These are phyloP conservation scores for Zymoseptoria tritici DNA, from an alignment of 2,329 filamentous ascomycete genomes.

Conservation along the genomic window DNA sequence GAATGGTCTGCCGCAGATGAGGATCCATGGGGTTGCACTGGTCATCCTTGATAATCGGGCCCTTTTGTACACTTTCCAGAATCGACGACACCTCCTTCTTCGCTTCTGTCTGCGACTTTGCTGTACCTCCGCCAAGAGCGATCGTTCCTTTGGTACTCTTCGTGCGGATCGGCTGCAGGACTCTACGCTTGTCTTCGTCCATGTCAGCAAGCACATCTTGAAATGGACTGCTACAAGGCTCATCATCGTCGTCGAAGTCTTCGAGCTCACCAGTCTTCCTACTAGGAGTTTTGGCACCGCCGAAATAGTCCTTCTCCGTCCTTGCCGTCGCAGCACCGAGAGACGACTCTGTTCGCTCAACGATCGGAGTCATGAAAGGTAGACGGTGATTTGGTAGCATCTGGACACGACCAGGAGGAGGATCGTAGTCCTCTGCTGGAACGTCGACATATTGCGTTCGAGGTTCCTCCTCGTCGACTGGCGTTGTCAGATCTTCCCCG, in stretches of 20 bases:
- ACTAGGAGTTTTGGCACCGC: slow-evolving; percentile 66
- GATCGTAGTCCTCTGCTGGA: slow-evolving; percentile 78
- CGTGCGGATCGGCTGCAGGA: slow-evolving; percentile 46
- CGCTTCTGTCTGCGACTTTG: slow-evolving; percentile 27
- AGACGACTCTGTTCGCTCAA: slow-evolving; percentile 87
- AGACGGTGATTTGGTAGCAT: slow-evolving; percentile 85
- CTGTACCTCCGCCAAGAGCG: slow-evolving; percentile 26
- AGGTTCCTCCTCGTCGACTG: slow-evolving; percentile 37
- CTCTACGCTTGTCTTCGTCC: slow-evolving; percentile 35
- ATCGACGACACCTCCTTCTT: slow-evolving; percentile 13
- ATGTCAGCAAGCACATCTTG: slow-evolving; percentile 53
- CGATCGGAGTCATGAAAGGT: slow-evolving; percentile 98
- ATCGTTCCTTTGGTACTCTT: slow-evolving; percentile 41
- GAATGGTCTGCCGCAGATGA: slow-evolving; percentile 64
- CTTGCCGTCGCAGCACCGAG: slow-evolving; percentile 58
- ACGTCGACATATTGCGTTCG: slow-evolving; percentile 66
- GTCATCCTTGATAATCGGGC: slow-evolving; percentile 68
- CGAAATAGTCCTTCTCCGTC: slow-evolving; percentile 50
- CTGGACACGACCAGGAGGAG: slow-evolving; percentile 56
- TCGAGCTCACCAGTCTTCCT: slow-evolving; percentile 44
- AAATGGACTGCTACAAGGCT: slow-evolving; percentile 63
- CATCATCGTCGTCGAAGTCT: slow-evolving; percentile 29
- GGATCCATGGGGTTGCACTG: slow-evolving; percentile 88
- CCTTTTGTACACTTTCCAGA: slow-evolving; percentile 47
- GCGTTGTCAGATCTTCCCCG: slow-evolving; percentile 38